Evolutionary conservation across 768 basidiomycete species (phyloP).

Genomic region (Suillus discolor): DNA sequence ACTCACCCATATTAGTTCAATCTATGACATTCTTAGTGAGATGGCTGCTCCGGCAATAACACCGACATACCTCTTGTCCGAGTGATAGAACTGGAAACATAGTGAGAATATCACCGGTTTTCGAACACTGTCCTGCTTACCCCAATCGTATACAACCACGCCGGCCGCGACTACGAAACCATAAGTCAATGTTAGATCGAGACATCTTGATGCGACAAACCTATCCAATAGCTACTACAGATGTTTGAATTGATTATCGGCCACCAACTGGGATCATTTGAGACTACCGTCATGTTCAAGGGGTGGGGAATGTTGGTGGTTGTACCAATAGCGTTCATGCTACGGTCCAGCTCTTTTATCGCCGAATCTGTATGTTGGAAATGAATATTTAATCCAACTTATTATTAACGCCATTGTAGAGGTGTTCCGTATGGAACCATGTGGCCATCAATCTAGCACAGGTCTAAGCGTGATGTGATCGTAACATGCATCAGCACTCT

Average conservation of each 20-base stretch:
- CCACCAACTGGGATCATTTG: not conserved
- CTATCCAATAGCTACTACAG: not conserved
- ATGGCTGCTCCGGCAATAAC: not conserved
- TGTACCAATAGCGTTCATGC: too few relatives aligned
- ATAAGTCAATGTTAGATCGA: not conserved
- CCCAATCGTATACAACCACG: not conserved
- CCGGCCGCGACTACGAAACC: not conserved
- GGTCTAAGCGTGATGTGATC: too few relatives aligned
- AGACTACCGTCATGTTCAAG: not conserved
- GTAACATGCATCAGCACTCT: too few relatives aligned
- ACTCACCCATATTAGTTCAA: not conserved
- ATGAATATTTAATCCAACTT: too few relatives aligned
- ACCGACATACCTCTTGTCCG: not conserved
- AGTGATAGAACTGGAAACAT: not conserved
- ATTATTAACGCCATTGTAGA: too few relatives aligned
- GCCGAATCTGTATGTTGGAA: too few relatives aligned
- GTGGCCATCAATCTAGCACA: too few relatives aligned
- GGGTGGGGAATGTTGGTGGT: not conserved
- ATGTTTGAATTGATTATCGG: not conserved
- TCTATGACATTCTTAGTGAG: not conserved
- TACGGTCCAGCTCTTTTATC: too few relatives aligned
- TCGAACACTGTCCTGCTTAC: not conserved
- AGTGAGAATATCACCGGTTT: not conserved
- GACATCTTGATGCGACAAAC: not conserved
- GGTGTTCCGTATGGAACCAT: too few relatives aligned